phyloP scores from a whole-genome alignment of 495 filamentous ascomycete genomes.

The Neurospora tetraspora region DNA sequence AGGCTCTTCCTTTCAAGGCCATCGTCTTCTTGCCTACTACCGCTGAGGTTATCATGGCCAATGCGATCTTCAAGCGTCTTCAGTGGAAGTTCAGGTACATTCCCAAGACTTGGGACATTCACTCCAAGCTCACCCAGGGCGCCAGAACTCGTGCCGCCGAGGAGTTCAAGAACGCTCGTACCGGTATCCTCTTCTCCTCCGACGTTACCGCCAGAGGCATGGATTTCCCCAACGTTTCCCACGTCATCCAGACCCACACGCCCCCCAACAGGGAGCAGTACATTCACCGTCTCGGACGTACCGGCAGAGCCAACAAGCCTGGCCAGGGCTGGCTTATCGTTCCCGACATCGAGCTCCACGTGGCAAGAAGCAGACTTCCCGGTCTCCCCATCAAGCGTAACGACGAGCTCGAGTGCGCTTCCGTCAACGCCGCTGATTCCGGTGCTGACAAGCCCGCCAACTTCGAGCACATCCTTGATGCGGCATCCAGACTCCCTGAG shows the following conservation, averaged over 20 bases:
- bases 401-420: conserved; percentile 25
- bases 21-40: conserved; percentile 85
- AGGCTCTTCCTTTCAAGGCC: conserved; percentile 70
- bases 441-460: conserved; percentile 23
- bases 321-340: conserved; percentile 77
- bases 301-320: conserved; percentile 56
- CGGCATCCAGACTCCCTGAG: conserved; percentile 20
- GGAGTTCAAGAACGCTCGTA: conserved; percentile 50
- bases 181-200: conserved; percentile 76
- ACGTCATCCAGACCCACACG: conserved; percentile 77
- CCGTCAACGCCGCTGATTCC: conserved; percentile 40
- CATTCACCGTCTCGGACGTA: conserved; percentile 79
- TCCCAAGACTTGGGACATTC: conserved; percentile 55
- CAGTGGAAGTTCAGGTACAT: conserved; percentile 11
- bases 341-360: conserved; percentile 44
- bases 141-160: conserved; percentile 58
- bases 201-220: conserved; percentile 94
- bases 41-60: conserved; percentile 53
- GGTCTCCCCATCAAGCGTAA: conserved; percentile 59
- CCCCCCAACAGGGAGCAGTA: conserved; percentile 69
- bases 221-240: conserved; percentile 90
- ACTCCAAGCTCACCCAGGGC: conserved; percentile 64
- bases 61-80: conserved; percentile 49
- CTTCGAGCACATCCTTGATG: conserved; percentile 27
- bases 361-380: conserved; percentile 40